phyloP scores from a whole-genome alignment of 2,329 filamentous ascomycete genomes.

The Chaetomiaceae sp. region DNA sequence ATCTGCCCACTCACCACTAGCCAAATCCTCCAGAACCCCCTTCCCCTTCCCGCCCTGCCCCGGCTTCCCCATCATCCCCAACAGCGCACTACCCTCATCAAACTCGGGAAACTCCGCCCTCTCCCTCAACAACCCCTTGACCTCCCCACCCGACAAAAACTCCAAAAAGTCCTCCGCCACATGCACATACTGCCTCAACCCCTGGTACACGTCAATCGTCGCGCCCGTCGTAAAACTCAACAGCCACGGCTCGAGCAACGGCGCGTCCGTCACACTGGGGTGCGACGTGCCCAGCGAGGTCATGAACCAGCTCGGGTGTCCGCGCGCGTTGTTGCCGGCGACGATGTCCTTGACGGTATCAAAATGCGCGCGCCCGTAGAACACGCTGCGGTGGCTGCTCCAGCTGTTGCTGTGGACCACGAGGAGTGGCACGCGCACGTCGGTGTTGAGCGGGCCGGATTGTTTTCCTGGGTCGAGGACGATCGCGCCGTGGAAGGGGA shows the following conservation, averaged over 20 bases:
- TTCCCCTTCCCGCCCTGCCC: constrained; percentile 26
- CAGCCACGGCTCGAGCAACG: constrained; percentile 55
- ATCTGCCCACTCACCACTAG: constrained; percentile 35
- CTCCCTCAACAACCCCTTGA: constrained; percentile 44
- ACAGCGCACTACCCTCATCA: constrained; percentile 26
- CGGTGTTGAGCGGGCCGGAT: constrained; percentile 54
- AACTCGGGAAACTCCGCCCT: constrained; percentile 40
- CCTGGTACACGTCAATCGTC: constrained; percentile 49
- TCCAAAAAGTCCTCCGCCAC: constrained; percentile 52
- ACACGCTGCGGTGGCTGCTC: constrained; percentile 50
- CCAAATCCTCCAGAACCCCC: too few relatives aligned
- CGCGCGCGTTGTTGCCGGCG: constrained; percentile 37
- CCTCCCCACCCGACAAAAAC: constrained; percentile 38
- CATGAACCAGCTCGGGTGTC: constrained; percentile 47
- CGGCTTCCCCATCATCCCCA: constrained; percentile 32
- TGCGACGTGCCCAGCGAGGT: constrained; percentile 52
- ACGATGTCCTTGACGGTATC: constrained; percentile 54
- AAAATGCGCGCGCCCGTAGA: constrained; percentile 60
- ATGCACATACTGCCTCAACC: constrained; percentile 54
- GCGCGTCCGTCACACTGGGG: constrained; percentile 60
- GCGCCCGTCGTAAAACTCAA: constrained; percentile 57
- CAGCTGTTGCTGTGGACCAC: constrained; percentile 60
- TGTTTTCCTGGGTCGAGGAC: constrained; percentile 61
- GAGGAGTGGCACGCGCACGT: constrained; percentile 52
- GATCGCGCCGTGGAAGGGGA: constrained; percentile 51